phyloP scores from a whole-genome alignment of 495 filamentous ascomycete species.

The Cudoniella acicularis region DNA sequence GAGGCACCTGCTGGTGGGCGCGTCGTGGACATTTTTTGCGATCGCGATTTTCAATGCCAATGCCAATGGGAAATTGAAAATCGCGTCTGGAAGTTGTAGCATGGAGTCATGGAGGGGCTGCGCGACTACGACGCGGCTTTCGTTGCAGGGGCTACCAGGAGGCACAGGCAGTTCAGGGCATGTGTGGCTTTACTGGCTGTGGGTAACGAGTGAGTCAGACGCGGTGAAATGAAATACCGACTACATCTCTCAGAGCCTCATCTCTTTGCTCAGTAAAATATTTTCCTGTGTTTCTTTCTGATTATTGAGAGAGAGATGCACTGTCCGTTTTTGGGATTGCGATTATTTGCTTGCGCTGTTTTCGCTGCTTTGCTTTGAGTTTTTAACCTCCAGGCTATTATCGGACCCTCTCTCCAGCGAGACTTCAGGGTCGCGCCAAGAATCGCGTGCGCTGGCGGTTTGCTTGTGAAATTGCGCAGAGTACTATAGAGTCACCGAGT shows the following conservation, averaged over 20 bases:
- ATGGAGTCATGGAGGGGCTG: too few species aligned
- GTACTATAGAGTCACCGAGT: neutral
- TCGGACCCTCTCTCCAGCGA: neutral
- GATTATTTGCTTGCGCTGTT: too few species aligned
- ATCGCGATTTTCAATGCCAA: too few species aligned
- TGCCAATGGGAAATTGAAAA: too few species aligned
- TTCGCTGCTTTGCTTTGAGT: too few species aligned
- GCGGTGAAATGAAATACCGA: neutral
- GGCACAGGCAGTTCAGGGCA: neutral
- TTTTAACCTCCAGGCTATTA: neutral
- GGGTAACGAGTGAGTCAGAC: too few species aligned
- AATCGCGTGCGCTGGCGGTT: too few species aligned
- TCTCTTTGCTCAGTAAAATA: neutral
- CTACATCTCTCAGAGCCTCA: neutral
- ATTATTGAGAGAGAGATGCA: too few species aligned
- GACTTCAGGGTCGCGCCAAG: neutral
- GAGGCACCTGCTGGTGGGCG: slow-evolving; percentile 8
- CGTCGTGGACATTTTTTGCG: slow-evolving; percentile 19
- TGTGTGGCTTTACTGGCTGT: neutral
- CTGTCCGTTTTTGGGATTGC: too few species aligned
- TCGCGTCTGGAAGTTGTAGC: too few species aligned
- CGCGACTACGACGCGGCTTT: too few species aligned
- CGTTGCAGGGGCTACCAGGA: too few species aligned
- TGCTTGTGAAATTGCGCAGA: neutral
- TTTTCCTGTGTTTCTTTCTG: neutral